These are phyloP conservation scores for Arachnopeziza araneosa DNA, from an alignment of 2,329 filamentous ascomycete species.

Conservation along the genomic window DNA sequence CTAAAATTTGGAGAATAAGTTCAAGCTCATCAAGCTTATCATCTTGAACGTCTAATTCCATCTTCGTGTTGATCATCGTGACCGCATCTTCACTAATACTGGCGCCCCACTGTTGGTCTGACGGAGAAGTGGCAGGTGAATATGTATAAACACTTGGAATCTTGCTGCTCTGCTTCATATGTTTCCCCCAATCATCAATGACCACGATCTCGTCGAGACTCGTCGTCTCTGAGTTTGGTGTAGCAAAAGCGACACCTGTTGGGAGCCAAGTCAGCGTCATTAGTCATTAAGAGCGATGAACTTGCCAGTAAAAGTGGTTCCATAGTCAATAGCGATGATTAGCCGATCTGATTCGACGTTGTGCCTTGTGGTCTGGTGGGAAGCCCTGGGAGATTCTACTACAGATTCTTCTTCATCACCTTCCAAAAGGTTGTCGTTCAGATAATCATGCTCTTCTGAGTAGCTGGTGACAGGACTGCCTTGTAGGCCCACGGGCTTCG, in stretches of 20 bases:
- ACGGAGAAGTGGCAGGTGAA: slow-evolving; percentile 12
- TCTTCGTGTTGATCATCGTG: slow-evolving; percentile 28
- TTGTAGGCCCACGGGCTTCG: neutral
- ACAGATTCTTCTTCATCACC: slow-evolving; percentile 1
- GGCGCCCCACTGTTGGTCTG: slow-evolving; percentile 26
- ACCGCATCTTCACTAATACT: slow-evolving; percentile 20
- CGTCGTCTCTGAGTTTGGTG: slow-evolving; percentile 3
- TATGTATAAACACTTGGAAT: slow-evolving; percentile 29
- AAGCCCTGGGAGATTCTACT: neutral
- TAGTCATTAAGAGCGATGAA: neutral
- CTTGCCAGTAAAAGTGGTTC: slow-evolving; percentile 18
- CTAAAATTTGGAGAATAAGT: too few species aligned
- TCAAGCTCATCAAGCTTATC: slow-evolving; percentile 15
- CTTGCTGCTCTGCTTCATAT: slow-evolving; percentile 23
- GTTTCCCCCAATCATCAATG: slow-evolving; percentile 21
- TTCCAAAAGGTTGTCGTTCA: slow-evolving; percentile 1
- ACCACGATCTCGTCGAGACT: slow-evolving; percentile 22
- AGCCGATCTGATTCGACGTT: slow-evolving; percentile 1
- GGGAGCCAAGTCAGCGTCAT: neutral
- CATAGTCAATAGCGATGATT: slow-evolving; percentile 18
- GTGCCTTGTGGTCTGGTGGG: neutral
- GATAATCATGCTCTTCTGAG: neutral
- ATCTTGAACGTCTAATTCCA: slow-evolving; percentile 24
- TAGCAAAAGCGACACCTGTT: slow-evolving; percentile 6
- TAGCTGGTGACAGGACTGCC: neutral